phyloP scores from a whole-genome alignment of 202 grass and related monocot species.

The Setaria italica region DNA sequence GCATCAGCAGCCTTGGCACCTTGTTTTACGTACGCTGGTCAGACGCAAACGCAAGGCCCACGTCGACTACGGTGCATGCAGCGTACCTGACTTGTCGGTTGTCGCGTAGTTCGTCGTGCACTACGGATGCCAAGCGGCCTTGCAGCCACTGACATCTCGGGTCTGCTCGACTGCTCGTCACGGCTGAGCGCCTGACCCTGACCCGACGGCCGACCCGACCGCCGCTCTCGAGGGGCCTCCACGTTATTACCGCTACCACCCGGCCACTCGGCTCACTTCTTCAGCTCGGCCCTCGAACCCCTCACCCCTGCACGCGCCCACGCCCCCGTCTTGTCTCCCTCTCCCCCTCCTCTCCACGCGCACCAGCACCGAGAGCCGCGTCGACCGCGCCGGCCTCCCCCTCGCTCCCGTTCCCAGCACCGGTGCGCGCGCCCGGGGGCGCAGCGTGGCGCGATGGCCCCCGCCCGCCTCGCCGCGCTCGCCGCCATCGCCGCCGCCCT shows the following conservation, averaged over 20 bases:
- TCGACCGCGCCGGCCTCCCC: neutral
- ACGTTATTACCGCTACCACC: slow-evolving; percentile 36
- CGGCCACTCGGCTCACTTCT: neutral
- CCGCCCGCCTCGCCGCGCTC: slow-evolving; percentile 19
- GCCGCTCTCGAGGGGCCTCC: slow-evolving; percentile 8
- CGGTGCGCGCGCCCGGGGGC: neutral
- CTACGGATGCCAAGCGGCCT: neutral
- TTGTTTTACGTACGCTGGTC: neutral
- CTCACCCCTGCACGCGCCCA: slow-evolving; percentile 45
- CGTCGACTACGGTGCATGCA: neutral
- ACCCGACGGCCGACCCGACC: neutral
- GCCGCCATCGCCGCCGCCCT: neutral
- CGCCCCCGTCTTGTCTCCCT: slow-evolving; percentile 13
- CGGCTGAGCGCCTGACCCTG: neutral
- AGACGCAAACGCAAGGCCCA: neutral
- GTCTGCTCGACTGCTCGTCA: neutral
- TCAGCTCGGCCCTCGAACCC: slow-evolving; percentile 38
- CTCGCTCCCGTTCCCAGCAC: neutral
- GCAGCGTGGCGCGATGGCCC: slow-evolving; percentile 34
- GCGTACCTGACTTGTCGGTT: neutral
- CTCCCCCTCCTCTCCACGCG: neutral
- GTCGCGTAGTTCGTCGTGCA: neutral
- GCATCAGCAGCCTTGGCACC: too few species aligned
- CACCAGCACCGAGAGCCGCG: neutral
- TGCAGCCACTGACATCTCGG: neutral